These are phyloP conservation scores for Brassica cretica DNA, from an alignment of 345 rosid species.

Conservation along the genomic window DNA sequence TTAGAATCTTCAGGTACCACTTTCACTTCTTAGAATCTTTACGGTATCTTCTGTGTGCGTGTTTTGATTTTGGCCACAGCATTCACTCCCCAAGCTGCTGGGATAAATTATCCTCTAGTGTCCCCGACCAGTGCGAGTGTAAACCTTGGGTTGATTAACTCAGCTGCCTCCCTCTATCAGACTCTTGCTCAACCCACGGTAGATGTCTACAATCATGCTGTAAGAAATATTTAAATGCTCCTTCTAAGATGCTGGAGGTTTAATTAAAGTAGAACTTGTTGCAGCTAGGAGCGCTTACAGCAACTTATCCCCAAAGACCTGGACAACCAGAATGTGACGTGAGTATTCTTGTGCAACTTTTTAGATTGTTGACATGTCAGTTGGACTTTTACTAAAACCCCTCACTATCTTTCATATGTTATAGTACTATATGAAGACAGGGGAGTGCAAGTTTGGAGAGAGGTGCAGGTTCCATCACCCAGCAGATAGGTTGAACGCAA, in stretches of 20 bases:
- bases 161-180: conserved; percentile 71
- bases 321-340: conserved; percentile 96
- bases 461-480: conserved; percentile 92
- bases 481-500: conserved; percentile 54
- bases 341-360: conserved; percentile 28
- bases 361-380: conserved; percentile 11
- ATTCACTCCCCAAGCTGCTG: conserved; percentile 62
- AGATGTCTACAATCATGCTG: conserved; percentile 25
- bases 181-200: conserved; percentile 43
- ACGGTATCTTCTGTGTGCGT: not conserved
- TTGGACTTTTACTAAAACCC: not conserved
- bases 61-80: conserved; percentile 54
- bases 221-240: not conserved
- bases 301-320: conserved; percentile 81
- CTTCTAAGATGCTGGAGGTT: not conserved
- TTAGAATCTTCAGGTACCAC: not conserved
- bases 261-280: conserved; percentile 20
- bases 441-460: conserved; percentile 81
- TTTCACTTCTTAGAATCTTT: not conserved
- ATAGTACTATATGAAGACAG: conserved; percentile 93
- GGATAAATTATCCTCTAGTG: conserved; percentile 49
- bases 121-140: conserved; percentile 50
- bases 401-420: conserved; percentile 10
- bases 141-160: conserved; percentile 52
- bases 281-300: conserved; percentile 59